These are phyloP conservation scores for Hypoxylon sp. DNA, from an alignment of 2,329 filamentous ascomycete species.

Conservation along the genomic window DNA sequence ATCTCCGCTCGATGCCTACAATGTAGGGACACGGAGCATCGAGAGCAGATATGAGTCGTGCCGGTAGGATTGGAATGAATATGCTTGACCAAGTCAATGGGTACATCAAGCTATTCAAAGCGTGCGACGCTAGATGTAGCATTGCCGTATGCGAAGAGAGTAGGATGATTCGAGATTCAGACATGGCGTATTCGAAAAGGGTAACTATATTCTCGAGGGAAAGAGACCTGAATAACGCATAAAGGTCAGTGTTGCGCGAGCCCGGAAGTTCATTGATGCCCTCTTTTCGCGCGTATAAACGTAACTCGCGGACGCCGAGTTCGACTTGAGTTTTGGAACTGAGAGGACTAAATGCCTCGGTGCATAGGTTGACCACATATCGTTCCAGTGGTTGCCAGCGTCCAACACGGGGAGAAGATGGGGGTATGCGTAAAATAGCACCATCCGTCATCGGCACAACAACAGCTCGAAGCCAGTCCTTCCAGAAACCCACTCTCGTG, in stretches of 20 bases:
- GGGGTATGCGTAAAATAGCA: conserved; percentile 81
- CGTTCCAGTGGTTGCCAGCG: conserved; percentile 96
- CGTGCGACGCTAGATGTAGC: conserved; percentile 91
- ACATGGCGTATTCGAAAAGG: conserved; percentile 91
- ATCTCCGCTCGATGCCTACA: conserved; percentile 92
- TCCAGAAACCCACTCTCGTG: conserved; percentile 92
- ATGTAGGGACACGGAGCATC: conserved; percentile 98
- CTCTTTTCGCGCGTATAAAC: conserved; percentile 92
- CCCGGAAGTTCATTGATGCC: conserved; percentile 93
- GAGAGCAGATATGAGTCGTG: conserved; percentile 86
- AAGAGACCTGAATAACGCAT: conserved; percentile 88
- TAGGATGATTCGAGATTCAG: conserved; percentile 95
- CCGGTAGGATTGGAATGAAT: conserved; percentile 91
- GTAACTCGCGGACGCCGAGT: conserved; percentile 86
- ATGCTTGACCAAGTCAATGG: conserved; percentile 94
- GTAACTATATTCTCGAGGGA: conserved; percentile 93
- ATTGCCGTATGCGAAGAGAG: conserved; percentile 96
- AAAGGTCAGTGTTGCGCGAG: conserved; percentile 90
- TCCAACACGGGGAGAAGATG: conserved; percentile 89
- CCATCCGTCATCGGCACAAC: conserved; percentile 97
- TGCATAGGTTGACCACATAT: conserved; percentile 96
- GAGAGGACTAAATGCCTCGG: conserved; percentile 91
- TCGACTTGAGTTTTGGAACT: conserved; percentile 97
- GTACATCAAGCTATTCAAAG: conserved; percentile 87
- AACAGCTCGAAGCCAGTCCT: conserved; percentile 95